Evolutionary conservation across 2,329 filamentous ascomycete species (phyloP).

Genomic region (Curvularia hawaiiensis): DNA sequence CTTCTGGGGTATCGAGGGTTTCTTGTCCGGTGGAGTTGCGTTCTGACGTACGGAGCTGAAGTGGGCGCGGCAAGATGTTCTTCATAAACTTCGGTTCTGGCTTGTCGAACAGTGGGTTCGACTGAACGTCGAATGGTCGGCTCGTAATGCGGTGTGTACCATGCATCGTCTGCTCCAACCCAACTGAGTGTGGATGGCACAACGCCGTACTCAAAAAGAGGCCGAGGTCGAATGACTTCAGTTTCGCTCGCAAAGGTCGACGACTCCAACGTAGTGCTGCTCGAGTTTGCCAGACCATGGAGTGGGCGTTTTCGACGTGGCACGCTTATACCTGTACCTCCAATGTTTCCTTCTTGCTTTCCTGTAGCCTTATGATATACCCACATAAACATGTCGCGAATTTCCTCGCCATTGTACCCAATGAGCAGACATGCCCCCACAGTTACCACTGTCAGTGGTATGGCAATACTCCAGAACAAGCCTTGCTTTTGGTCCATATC

Average conservation of each 20-base stretch:
- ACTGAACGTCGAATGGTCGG: neutral
- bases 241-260: slow-evolving; percentile 24
- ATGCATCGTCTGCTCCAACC: neutral
- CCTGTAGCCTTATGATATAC: slow-evolving; percentile 25
- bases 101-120: neutral
- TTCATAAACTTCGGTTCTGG: neutral
- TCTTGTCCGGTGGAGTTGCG: neutral
- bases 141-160: neutral
- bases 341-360: slow-evolving; percentile 19
- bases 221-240: slow-evolving; percentile 28
- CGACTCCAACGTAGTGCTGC: slow-evolving; percentile 21
- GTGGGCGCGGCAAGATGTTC: neutral
- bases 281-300: slow-evolving; percentile 10
- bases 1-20: neutral
- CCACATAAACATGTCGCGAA: slow-evolving; percentile 22
- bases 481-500: slow-evolving; percentile 48
- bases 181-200: neutral
- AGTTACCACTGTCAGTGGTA: slow-evolving; percentile 36
- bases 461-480: slow-evolving; percentile 48
- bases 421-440: slow-evolving; percentile 34
- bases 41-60: neutral
- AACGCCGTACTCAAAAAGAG: neutral
- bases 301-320: slow-evolving; percentile 31
- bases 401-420: slow-evolving; percentile 38
- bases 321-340: slow-evolving; percentile 31